Base-by-base conservation (phyloP, 2,329 filamentous ascomycete genomes). In the Rhinocladiella similis region DNA sequence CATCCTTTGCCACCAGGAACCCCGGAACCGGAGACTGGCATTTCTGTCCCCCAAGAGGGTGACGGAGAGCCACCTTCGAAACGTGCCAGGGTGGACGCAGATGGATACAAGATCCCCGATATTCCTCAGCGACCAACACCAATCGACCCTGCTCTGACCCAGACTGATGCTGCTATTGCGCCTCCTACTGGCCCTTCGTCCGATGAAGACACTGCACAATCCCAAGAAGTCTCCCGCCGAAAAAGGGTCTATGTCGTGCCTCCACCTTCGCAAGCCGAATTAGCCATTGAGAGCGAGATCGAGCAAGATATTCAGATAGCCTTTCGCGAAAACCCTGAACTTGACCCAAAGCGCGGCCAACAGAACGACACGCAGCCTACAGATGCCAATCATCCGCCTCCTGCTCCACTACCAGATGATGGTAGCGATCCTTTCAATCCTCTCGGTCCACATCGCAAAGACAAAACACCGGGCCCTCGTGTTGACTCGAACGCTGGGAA, bases 251-350 rank as follows among this genome's bases (percentile, higher is more conserved):
- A 68, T 66, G 55, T 68, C 64, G 39, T 65, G 62, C 77, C 79
- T 25, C 70, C 85, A 47, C 80, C 77, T 1, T 83, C 86, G 54
- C 79, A 83, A 50, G 82, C 85, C 12, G 85, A 85, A 52, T 55
- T 77, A 27, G 87, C 89, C 66, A 73, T 74, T 0, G 81, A 83
- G 61, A 80, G 83, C 47, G 76, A 75, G 4, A 71, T 92, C 1
- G 87, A 90, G 66, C 75, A 80, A 16, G 85, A 91, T 66, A 90
- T 93, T 67, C 82, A 84, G 12, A 83, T 85, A 58, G 83, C 89
- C 53, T 83, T 92, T 35, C 50, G 48, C 35, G 54, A 60, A 7
- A 66, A 66, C 36, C 49, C 52, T 13, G 52, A 61, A 2, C 46
- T 63, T 20, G 58, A 54, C 18, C 45, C 55, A 27, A 57, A 43